A percentile compares a stretch with the other conserved stretches of the same genome.
phyloP scores from a whole-genome alignment of 176 grass and related monocot species.

The Microstegium vimineum region DNA sequence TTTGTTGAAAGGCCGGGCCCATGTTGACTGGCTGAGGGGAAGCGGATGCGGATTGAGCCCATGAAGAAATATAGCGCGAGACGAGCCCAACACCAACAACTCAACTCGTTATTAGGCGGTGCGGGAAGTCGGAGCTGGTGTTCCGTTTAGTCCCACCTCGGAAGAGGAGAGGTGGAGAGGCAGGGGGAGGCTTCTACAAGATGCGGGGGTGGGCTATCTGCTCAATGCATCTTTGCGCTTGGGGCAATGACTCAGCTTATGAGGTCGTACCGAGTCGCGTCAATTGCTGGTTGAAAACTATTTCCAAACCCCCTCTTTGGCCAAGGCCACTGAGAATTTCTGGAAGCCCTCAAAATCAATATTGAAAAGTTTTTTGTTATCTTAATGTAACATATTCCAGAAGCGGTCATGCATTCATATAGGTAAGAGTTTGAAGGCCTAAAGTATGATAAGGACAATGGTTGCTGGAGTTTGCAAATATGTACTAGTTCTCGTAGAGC shows the following conservation, averaged over 20 bases:
- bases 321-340: background rate
- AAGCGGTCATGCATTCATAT: too few species aligned
- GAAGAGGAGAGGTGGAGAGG: rapidly evolving
- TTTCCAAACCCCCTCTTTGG: conserved; percentile 67
- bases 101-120: background rate
- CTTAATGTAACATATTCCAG: too few species aligned
- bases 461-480: too few species aligned
- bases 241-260: conserved; percentile 82
- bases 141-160: conserved; percentile 34
- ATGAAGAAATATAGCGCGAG: background rate
- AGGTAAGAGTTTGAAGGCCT: too few species aligned
- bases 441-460: too few species aligned
- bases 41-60: background rate
- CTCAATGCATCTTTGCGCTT: conserved; percentile 83
- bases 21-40: background rate
- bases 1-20: background rate
- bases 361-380: too few species aligned
- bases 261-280: conserved; percentile 70
- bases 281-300: conserved; percentile 90
- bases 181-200: background rate
- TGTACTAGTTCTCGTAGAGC: too few species aligned
- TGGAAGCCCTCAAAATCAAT: conserved; percentile 5
- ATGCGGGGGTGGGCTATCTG: rapidly evolving
- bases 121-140: background rate
- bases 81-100: background rate